phyloP scores from a whole-genome alignment of 345 rosid genomes.

The Citrus trifoliata region DNA sequence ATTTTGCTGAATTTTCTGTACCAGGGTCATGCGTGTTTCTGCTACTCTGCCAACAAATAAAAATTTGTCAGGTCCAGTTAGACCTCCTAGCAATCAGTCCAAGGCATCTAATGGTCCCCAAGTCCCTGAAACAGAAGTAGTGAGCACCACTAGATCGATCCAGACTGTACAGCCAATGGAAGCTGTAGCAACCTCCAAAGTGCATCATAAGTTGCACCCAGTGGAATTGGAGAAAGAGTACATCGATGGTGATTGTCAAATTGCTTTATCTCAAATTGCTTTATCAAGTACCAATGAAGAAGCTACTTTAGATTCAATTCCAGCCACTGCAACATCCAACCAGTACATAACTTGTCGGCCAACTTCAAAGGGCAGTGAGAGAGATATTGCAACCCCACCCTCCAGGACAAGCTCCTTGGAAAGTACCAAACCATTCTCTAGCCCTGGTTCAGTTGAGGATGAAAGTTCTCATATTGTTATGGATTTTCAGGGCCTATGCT shows the following conservation, averaged over 20 bases:
- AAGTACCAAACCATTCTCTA: background rate
- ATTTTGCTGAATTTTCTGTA: conserved; percentile 9
- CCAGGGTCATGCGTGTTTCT: conserved; percentile 33
- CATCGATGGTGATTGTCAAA: conserved; percentile 2
- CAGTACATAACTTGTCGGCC: background rate
- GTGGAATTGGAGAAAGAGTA: conserved; percentile 1
- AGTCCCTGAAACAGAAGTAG: conserved; percentile 7
- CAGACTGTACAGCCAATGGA: background rate
- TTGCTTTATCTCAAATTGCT: too few relatives aligned
- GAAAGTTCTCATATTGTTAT: conserved; percentile 6
- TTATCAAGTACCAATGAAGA: conserved; percentile 3
- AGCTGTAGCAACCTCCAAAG: conserved; percentile 19
- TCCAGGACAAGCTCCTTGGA: conserved; percentile 6
- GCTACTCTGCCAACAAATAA: conserved; percentile 19
- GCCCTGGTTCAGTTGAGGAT: conserved; percentile 10
- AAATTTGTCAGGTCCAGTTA: conserved; percentile 20
- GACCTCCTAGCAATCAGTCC: conserved; percentile 8
- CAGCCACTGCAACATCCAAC: background rate
- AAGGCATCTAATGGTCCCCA: conserved; percentile 12
- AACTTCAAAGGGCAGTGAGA: conserved; percentile 1
- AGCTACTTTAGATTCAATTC: background rate
- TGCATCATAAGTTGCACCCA: conserved; percentile 4
- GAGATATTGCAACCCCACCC: background rate
- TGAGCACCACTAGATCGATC: conserved; percentile 1
- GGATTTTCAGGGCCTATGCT: conserved; percentile 22